Evolutionary conservation across 306 rosid species (phyloP), one percentile per base, ranked within the genome.

Genomic region (Casuarina glauca): DNA sequence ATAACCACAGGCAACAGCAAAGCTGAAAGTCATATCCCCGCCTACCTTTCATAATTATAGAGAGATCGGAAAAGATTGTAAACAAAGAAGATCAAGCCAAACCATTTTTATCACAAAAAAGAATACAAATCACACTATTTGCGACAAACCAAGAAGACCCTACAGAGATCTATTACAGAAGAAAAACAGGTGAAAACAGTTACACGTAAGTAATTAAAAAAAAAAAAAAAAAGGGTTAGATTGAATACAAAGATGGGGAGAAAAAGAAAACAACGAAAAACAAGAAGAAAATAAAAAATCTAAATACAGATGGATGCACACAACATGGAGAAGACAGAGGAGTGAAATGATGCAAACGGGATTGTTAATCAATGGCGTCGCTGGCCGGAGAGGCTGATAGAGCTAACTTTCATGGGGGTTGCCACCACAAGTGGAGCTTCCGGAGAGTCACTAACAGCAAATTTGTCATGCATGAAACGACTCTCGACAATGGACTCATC

Each of bases 361-460:
- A 67, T 42, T 77, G n/a, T 41, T 67, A 17, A 4, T 67, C 70
- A 87, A 76, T 53, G 79, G 41, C 26, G 78, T 80, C 90, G 84
- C 85, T 86, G 90, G 48, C 97, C 93, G 0, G 97, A 90, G 5
- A 94, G 84, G 73, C 98, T 94, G 84, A 94, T 76, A 1, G 98
- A 94, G 91, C 98, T 94, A 74, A 94, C 90, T 89, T 92, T 94
- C 98, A 90, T 80, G 2, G 98, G 97, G 60, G 98, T 94, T 5
- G 98, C 96, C 69, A 94, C 96, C 81, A 92, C 98, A 80, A 94
- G 82, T 0, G 97, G 96, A 70, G 97, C 98, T 88, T 94, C 94
- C 0, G 98, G 98, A 57, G 97, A 94, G 55, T 94, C 90, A 8
- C 82, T 87, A 53, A 80, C 86, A 6, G 97, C 91, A 82, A 70